phyloP scores from a whole-genome alignment of 306 rosid genomes.

The Gastrolobium villosum region DNA sequence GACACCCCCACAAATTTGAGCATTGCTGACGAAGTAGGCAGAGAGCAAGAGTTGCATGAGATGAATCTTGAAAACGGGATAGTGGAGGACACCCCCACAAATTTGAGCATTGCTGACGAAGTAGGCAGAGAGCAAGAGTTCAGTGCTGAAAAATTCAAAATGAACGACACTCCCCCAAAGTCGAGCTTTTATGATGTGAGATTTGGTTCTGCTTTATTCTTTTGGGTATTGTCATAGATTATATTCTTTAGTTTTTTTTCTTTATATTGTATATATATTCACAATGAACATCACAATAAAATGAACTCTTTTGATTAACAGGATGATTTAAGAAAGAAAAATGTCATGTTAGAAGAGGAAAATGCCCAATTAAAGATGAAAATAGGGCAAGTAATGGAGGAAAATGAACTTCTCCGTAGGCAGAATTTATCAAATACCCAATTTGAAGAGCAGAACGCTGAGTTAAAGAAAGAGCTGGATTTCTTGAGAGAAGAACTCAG shows the following conservation, averaged over 20 bases:
- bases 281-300: constrained; percentile 12
- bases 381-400: constrained; percentile 45
- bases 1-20: constrained; percentile 26
- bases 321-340: constrained; percentile 54
- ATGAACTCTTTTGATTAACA: constrained; percentile 42
- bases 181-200: constrained; percentile 54
- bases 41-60: constrained; percentile 9
- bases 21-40: neutral
- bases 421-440: constrained; percentile 40
- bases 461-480: constrained; percentile 57
- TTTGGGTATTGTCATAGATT: constrained; percentile 44
- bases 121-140: constrained; percentile 34
- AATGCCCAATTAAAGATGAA: constrained; percentile 51
- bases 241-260: neutral
- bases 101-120: neutral
- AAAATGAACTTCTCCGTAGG: constrained; percentile 51
- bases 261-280: neutral
- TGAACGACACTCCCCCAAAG: constrained; percentile 37
- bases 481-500: constrained; percentile 50
- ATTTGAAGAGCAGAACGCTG: constrained; percentile 49
- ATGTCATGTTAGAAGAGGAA: constrained; percentile 50
- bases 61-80: constrained; percentile 5
- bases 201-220: constrained; percentile 22
- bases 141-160: constrained; percentile 26
- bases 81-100: constrained; percentile 22